These are phyloP conservation scores for Trichoderma asperelloides DNA, from an alignment of 495 filamentous ascomycete species.

Conservation along the genomic window DNA sequence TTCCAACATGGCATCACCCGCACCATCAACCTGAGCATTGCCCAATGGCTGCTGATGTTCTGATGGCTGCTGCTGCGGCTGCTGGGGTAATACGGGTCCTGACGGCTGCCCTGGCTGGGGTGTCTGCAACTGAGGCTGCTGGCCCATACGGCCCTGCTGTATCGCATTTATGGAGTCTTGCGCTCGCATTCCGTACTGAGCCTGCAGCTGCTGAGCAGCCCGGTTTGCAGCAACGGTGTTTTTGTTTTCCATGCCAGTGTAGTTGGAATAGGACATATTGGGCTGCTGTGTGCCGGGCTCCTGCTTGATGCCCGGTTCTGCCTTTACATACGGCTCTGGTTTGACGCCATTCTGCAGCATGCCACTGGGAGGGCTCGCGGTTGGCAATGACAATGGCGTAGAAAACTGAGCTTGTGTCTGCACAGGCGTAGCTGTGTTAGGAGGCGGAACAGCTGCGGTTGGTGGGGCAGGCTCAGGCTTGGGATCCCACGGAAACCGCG, in stretches of 20 bases:
- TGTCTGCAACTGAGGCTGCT: conserved; percentile 26
- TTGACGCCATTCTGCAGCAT: conserved; percentile 22
- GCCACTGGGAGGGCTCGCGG: conserved; percentile 27
- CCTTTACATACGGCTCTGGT: conserved; percentile 25
- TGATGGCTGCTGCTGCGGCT: conserved; percentile 32
- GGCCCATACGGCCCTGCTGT: conserved; percentile 22
- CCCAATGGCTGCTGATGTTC: conserved; percentile 24
- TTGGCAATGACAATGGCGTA: conserved; percentile 17
- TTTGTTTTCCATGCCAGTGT: conserved; percentile 14
- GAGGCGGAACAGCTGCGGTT: conserved; percentile 22
- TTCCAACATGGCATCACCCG: conserved; percentile 31
- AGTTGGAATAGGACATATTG: conserved; percentile 8
- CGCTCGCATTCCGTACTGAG: conserved; percentile 64
- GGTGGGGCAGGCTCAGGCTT: conserved; percentile 42
- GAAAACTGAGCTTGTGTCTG: conserved; percentile 23
- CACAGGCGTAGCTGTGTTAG: conserved; percentile 26
- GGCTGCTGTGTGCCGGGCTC: conserved; percentile 22
- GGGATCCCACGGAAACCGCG: conserved; percentile 94
- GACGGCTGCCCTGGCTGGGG: conserved; percentile 27
- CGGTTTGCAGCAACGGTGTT: conserved; percentile 48
- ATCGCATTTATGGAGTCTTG: conserved; percentile 54
- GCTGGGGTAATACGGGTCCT: conserved; percentile 31
- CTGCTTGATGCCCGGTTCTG: conserved; percentile 18
- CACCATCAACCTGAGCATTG: conserved; percentile 64
- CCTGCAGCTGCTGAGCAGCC: conserved; percentile 57